Evolutionary conservation across 352 stramenopile genomes (phyloP).

Genomic region (Nothophytophthora sp.): DNA sequence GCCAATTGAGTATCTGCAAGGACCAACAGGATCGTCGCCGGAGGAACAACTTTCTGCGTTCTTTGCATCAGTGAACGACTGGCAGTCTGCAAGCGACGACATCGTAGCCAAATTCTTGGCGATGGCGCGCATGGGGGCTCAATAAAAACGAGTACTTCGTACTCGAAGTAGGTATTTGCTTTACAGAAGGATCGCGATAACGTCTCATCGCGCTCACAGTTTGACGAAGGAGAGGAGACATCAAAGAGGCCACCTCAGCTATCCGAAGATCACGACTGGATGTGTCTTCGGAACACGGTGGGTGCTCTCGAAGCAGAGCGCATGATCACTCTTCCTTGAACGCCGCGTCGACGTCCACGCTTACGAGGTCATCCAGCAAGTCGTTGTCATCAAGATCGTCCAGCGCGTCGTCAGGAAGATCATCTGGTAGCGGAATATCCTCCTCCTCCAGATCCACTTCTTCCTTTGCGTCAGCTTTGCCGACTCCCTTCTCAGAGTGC

Average conservation of each 20-base stretch:
- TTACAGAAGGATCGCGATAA: constrained; percentile 10
- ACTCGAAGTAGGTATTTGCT: constrained; percentile 16
- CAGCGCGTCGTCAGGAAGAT: constrained; percentile 30
- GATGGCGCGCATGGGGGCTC: constrained; percentile 44
- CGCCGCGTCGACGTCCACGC: constrained; percentile 46
- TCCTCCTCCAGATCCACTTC: constrained; percentile 13
- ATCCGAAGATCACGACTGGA: constrained; percentile 1
- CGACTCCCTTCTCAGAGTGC: constrained; percentile 1
- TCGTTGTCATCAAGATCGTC: constrained; percentile 28
- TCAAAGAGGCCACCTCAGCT: background rate
- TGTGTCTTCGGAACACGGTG: background rate
- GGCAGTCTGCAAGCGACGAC: constrained; percentile 41
- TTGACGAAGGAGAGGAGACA: no score
- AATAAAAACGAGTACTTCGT: constrained; percentile 19
- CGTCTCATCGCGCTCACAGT: no score
- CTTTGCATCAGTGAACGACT: constrained; percentile 59
- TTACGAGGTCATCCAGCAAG: constrained; percentile 59
- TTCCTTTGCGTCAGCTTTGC: background rate
- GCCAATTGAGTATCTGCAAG: constrained; percentile 24
- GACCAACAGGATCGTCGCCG: constrained; percentile 25
- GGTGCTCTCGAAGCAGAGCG: constrained; percentile 17
- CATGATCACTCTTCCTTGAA: no score
- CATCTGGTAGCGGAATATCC: constrained; percentile 42
- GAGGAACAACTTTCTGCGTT: constrained; percentile 47
- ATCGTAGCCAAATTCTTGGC: constrained; percentile 50